Evolutionary conservation across 176 grass and related monocot genomes (phyloP), one percentile per base, ranked within the genome.

Genomic region (Triticum urartu): DNA sequence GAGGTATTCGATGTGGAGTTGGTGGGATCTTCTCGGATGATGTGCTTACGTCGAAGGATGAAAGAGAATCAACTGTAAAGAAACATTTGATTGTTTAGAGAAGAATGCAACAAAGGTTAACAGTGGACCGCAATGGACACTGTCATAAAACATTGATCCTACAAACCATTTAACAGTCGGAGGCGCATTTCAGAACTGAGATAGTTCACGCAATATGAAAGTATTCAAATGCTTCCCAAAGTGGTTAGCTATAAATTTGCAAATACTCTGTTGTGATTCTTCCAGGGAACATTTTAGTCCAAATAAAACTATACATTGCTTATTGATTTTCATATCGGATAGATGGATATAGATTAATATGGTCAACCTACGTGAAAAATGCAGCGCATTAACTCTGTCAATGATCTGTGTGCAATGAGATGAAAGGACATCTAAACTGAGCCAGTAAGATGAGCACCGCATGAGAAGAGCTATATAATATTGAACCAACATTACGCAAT

Each of bases 1-100:
- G 97, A 87, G 97, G 94, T 81, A 99, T 88, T 72, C 92, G 87
- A 40, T 88, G 90, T 62, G 92, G 94, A 81, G 92, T 94, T 34
- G 87, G 78, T 40, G 88, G 92, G 50, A 91, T n/a, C 91, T 93
- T 99, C n/a, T 97, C 97, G 20, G 94, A 93, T 21, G 92, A 88
- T 33, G 94, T 82, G 85, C 87, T 99, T 79, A 93, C 82, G 22
- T 99, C 97, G 66, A 93, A 83, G 56, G 97, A 94, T 80, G 90
- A 76, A 70, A 83, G 11, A 11, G 89, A 93, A 62, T 95, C 91
- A 68, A 89, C 94, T 91, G 91, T 9, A 9, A 92, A 88, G 14
- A 87, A 72, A 77, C 56, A 82, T 36, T 7, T 68, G 36, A 64
- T 56, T 62, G 14, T 82, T 83, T 80, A 84, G 50, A 79, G 32